Percentiles rank a stretch among this genome's conserved stretches.
These are phyloP conservation scores for Aspergillus flavus DNA, from an alignment of 2,329 filamentous ascomycete genomes.

Conservation along the genomic window DNA sequence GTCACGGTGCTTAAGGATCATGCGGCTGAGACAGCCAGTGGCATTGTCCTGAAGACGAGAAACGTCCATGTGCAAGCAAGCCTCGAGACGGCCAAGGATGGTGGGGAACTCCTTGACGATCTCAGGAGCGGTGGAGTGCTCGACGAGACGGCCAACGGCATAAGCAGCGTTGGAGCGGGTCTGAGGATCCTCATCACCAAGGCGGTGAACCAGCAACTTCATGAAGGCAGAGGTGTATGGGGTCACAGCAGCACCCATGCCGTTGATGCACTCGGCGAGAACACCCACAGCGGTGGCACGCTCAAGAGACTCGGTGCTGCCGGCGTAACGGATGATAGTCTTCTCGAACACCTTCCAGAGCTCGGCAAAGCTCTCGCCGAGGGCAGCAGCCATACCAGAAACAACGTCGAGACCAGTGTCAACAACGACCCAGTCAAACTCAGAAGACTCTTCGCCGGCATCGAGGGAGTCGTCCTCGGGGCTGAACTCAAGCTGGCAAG, in stretches of 20 bases:
- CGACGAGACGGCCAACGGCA: conserved; percentile 80
- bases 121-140: conserved; percentile 75
- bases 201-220: conserved; percentile 79
- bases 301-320: conserved; percentile 82
- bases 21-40: conserved; percentile 83
- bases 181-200: conserved; percentile 86
- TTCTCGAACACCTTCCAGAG: conserved; percentile 97
- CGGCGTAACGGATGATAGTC: conserved; percentile 83
- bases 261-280: conserved; percentile 85
- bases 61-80: conserved; percentile 74
- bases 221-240: conserved; percentile 77
- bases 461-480: conserved; percentile 76
- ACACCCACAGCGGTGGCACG: conserved; percentile 88
- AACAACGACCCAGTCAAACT: conserved; percentile 96
- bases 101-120: conserved; percentile 74
- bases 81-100: conserved; percentile 84
- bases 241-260: conserved; percentile 80
- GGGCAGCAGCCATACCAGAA: conserved; percentile 77
- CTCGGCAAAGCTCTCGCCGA: conserved; percentile 79
- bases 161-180: conserved; percentile 96
- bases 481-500: conserved; percentile 87
- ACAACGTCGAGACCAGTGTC: conserved; percentile 93
- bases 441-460: conserved; percentile 77
- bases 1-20: conserved; percentile 89
- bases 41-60: conserved; percentile 90